phyloP scores from a whole-genome alignment of 768 basidiomycete species.

The Clavaria fumosa region DNA sequence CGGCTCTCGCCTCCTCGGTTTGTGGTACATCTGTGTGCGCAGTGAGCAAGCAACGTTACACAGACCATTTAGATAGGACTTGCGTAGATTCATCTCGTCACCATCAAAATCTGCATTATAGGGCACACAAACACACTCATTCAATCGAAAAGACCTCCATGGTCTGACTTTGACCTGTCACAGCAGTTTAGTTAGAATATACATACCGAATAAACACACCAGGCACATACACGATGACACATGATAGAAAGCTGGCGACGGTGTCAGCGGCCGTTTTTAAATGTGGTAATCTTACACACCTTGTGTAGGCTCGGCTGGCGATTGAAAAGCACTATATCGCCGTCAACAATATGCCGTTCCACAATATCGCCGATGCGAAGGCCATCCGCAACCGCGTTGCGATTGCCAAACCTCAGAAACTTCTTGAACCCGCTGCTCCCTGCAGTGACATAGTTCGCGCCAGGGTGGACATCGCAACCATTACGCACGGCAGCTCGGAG shows the following conservation, averaged over 20 bases:
- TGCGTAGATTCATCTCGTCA: conserved; percentile 99
- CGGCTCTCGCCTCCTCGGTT: conserved; percentile 95
- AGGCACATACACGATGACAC: conserved; percentile 70
- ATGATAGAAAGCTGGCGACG: conserved; percentile 79
- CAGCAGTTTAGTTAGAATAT: not conserved
- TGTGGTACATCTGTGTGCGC: conserved; percentile 74
- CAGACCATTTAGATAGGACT: conserved; percentile 15
- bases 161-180: conserved; percentile 75
- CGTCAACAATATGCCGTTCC: conserved; percentile 88
- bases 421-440: conserved; percentile 63
- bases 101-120: conserved; percentile 99
- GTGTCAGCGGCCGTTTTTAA: conserved; percentile 4
- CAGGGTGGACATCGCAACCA: conserved; percentile 83
- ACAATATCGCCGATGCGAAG: conserved; percentile 82
- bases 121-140: conserved; percentile 98
- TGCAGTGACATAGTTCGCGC: conserved; percentile 84
- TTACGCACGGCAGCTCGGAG: conserved; percentile 71
- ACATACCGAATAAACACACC: not conserved
- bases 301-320: conserved; percentile 98
- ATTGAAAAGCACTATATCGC: conserved; percentile 95
- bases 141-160: conserved; percentile 93
- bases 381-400: conserved; percentile 64
- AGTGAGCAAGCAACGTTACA: conserved; percentile 5
- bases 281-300: conserved; percentile 22
- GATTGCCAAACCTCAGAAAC: conserved; percentile 77